Evolutionary conservation across 2,329 filamentous ascomycete species (phyloP).

Genomic region (Alternaria conjuncta): DNA sequence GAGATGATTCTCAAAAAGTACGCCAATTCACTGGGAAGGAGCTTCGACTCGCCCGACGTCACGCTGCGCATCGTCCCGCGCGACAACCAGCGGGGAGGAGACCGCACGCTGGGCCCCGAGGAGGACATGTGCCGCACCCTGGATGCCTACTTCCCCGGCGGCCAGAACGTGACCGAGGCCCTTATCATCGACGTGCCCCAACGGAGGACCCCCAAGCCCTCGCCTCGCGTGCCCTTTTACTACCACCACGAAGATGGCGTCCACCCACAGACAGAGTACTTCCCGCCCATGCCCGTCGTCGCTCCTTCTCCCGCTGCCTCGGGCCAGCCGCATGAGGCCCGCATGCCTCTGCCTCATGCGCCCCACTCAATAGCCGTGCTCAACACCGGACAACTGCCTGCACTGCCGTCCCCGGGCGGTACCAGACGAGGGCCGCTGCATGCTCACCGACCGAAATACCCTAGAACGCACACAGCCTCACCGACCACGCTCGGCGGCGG

Average conservation of each 20-base stretch:
- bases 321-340: slow-evolving; percentile 47
- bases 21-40: slow-evolving; percentile 85
- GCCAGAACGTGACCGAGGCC: slow-evolving; percentile 87
- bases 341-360: slow-evolving; percentile 48
- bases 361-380: slow-evolving; percentile 77
- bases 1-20: slow-evolving; percentile 94
- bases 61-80: slow-evolving; percentile 78
- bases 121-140: slow-evolving; percentile 80
- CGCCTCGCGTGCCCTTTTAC: slow-evolving; percentile 65
- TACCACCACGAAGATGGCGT: slow-evolving; percentile 67
- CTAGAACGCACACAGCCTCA: slow-evolving; percentile 79
- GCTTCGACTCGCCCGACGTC: slow-evolving; percentile 90
- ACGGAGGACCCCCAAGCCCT: slow-evolving; percentile 78
- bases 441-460: slow-evolving; percentile 65
- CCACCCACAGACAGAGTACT: slow-evolving; percentile 80
- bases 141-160: slow-evolving; percentile 83
- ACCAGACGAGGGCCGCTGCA: slow-evolving; percentile 56
- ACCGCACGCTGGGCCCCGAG: slow-evolving; percentile 81
- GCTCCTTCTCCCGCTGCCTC: slow-evolving; percentile 51
- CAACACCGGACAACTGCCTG: slow-evolving; percentile 78
- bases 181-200: slow-evolving; percentile 86
- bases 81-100: slow-evolving; percentile 60
- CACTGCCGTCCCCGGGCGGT: slow-evolving; percentile 82
- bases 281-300: slow-evolving; percentile 68
- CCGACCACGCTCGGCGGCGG: slow-evolving; percentile 67